Base-by-base conservation (phyloP, 2,329 filamentous ascomycete species). In the Salinomyces thailandicus region DNA sequence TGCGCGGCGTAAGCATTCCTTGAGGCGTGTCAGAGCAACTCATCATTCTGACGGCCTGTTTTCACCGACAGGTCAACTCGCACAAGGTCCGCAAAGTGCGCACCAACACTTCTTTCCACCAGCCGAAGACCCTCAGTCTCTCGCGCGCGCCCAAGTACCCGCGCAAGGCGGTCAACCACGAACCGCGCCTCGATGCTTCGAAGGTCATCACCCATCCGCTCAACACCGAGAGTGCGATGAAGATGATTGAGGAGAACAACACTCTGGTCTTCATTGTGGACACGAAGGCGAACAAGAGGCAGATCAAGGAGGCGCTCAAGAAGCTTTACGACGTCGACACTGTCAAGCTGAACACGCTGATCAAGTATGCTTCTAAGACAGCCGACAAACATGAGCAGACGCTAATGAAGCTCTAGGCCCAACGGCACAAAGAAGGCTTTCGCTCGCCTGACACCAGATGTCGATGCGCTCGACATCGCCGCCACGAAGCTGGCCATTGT, bases 191-290 rank as follows among this genome's bases (percentile, higher is more conserved):
- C 61, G 91, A 98, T 72, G 84, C 89, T 72, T 84, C 87, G 78
- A 95, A 93, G 80, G 76, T 96, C 66, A 82, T 98, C 67, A 75
- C 96, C 63, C 85, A 95, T 79, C 91, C 91, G 53, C 78, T 98
- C 63, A 98, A 98, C 81, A 98, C 91, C 45, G 91, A 98, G 82
- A 91, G 82, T 62, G 91, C 93, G 62, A 96, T 98, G 89, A 98
- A 98, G 85, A 95, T 95, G 83, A 95, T 98, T 58, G 91, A 98
- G 77, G 91, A 98, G 82, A 87, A 98, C 80, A 98, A 98, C 79
- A 98, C 91, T 54, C 79, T 98, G 36, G 59, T 62, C 45, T 61
- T 62, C 50, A 61, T 62, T 43, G 58, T 61, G 46, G 54, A 62
- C 43, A 49, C 51, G 50, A 93, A 93, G 81, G 80, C 89, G 68